Percentiles rank a stretch among this genome's conserved stretches.
Evolutionary conservation across 2,329 filamentous ascomycete genomes (phyloP).

Genomic region (Penicillium sp.): DNA sequence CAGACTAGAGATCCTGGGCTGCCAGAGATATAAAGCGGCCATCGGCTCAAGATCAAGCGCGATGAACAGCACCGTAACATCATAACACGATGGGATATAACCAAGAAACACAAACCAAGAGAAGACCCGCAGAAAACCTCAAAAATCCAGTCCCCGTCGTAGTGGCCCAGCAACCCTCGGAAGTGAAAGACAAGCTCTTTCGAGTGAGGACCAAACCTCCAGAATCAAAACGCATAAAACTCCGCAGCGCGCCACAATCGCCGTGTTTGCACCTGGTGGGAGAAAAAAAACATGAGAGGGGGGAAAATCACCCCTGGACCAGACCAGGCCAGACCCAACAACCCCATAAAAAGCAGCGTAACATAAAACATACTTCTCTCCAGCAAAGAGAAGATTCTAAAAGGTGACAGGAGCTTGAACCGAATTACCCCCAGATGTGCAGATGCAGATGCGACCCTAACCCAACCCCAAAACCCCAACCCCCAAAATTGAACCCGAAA

Average conservation of each 20-base stretch:
- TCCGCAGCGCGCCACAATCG: slow-evolving; percentile 13
- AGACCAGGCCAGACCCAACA: neutral
- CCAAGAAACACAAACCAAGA: slow-evolving; percentile 13
- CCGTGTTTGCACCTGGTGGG: slow-evolving; percentile 11
- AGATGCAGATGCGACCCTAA: slow-evolving; percentile 20
- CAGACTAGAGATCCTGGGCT: neutral
- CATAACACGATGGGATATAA: slow-evolving; percentile 30
- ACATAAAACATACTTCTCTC: neutral
- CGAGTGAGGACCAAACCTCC: neutral
- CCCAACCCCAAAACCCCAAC: neutral
- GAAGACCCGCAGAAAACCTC: slow-evolving; percentile 10
- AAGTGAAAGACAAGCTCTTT: neutral
- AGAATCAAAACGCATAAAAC: slow-evolving; percentile 5
- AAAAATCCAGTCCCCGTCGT: neutral
- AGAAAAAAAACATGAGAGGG: slow-evolving; percentile 4
- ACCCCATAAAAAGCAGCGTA: neutral
- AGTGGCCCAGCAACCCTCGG: neutral
- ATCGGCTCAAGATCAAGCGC: slow-evolving; percentile 4
- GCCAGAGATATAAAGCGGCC: slow-evolving; percentile 5
- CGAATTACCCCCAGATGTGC: slow-evolving; percentile 10
- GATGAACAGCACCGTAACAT: slow-evolving; percentile 23
- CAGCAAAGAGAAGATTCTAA: slow-evolving; percentile 10
- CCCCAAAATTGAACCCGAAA: neutral
- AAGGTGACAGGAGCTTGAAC: slow-evolving; percentile 4
- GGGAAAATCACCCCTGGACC: neutral